Evolutionary conservation across 2,329 filamentous ascomycete species (phyloP), one percentile per base, ranked within the genome.

Genomic region (Aureobasidium sp.): DNA sequence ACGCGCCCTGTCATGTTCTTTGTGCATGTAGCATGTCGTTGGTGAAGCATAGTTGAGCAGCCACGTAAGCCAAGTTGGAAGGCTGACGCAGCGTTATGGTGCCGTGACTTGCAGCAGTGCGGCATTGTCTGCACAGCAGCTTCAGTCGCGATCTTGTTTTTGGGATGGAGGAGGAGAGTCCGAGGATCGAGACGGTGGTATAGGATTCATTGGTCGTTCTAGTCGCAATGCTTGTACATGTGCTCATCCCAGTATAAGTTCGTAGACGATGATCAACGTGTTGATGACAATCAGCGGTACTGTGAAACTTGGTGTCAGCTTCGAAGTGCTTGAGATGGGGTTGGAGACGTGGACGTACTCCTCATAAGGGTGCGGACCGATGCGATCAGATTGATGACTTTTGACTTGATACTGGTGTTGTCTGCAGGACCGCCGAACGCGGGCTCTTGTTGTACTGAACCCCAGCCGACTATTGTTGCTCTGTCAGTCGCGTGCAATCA

Each of bases 291-390:
- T 50, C 29, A 58, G 44, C 52, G 17, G 59, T 64, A 50, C 47
- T 50, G 47, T 20, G 15, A 50, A 29, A 2, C 1, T 23, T 29
- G 13, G 29, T 34, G n/a, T 50, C 9, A 50, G 47, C 29, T 29
- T 17, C 13, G 26, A 2, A 13, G 13, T 27, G 23, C 2, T 52
- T 37, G 56, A 63, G 46, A 57, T 23, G 20, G 5, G 32, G 4
- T 7, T 5, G 34, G 3, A 55, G 55, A 44, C 23, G 34, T 27
- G 9, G 20, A 84, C 87, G 64, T 83, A 97, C 92, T 91, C 79
- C 93, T 85, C 90, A 96, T 96, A 61, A 97, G 80, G 63, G 90
- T 96, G 75, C 93, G 83, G 68, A 97, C 88, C 70, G 90, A 94
- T 39, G 90, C 89, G 67, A 97, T 94, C 70, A 97, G 77, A 74